phyloP scores from a whole-genome alignment of 352 stramenopile genomes.

The Phytophthora boehmeriae region DNA sequence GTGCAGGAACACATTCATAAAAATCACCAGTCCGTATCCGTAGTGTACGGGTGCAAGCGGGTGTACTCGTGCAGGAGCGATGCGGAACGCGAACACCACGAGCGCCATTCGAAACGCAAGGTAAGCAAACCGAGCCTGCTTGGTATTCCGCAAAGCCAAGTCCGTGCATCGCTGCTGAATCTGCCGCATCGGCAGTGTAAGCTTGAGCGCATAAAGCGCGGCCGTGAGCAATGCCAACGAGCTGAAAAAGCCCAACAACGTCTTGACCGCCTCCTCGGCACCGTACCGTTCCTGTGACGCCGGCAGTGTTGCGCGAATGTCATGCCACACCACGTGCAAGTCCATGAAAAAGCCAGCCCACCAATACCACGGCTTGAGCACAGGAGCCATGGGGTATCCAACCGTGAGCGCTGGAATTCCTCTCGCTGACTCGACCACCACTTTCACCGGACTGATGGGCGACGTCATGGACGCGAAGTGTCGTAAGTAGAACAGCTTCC shows the following conservation, averaged over 20 bases:
- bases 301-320: conserved; percentile 79
- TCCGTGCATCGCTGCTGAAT: conserved; percentile 70
- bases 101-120: conserved; percentile 63
- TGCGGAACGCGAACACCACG: conserved; percentile 58
- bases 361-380: conserved; percentile 91
- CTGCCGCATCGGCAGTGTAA: conserved; percentile 61
- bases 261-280: conserved; percentile 71
- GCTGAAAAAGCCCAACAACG: conserved; percentile 58
- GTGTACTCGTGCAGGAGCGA: conserved; percentile 69
- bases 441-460: conserved; percentile 81
- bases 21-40: conserved; percentile 73
- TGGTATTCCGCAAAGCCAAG: conserved; percentile 59
- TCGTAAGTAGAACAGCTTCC: conserved; percentile 85
- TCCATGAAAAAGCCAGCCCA: conserved; percentile 86
- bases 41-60: conserved; percentile 76
- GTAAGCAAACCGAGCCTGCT: conserved; percentile 52
- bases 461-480: conserved; percentile 90
- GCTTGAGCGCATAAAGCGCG: conserved; percentile 65
- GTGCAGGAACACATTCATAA: conserved; percentile 83
- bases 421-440: conserved; percentile 84
- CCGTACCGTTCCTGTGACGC: conserved; percentile 72
- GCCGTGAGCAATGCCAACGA: conserved; percentile 65
- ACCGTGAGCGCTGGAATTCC: conserved; percentile 81
- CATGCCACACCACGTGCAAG: conserved; percentile 83
- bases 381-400: conserved; percentile 86